A percentile compares a stretch with the other conserved stretches of the same genome.
Evolutionary conservation across 2,329 filamentous ascomycete genomes (phyloP).

Genomic region (Penicillium sp.): DNA sequence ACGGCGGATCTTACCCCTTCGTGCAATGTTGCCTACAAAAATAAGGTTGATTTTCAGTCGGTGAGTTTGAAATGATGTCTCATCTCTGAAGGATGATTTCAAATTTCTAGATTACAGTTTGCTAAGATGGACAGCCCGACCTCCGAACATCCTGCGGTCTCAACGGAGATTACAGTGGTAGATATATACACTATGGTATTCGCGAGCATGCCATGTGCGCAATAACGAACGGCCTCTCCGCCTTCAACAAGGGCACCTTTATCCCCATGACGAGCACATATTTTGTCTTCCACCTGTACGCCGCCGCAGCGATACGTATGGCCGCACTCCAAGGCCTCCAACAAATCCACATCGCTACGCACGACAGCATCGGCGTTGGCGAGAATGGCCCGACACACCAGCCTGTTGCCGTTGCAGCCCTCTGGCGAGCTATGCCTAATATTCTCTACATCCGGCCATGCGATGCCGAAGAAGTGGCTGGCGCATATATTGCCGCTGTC

Average conservation of each 20-base stretch:
- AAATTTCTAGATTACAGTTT: neutral
- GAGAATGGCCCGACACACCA: constrained; percentile 68
- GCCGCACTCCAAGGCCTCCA: constrained; percentile 61
- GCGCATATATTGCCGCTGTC: constrained; percentile 48
- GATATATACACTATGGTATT: constrained; percentile 62
- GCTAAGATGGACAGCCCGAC: constrained; percentile 29
- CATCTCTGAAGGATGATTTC: no score
- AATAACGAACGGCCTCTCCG: constrained; percentile 77
- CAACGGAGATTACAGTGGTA: constrained; percentile 57
- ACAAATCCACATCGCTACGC: constrained; percentile 64
- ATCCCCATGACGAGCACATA: constrained; percentile 63
- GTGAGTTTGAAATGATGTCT: constrained; percentile 33
- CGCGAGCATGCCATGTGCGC: constrained; percentile 69
- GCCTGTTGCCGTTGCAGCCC: constrained; percentile 59
- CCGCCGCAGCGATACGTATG: constrained; percentile 64
- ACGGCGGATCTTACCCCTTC: constrained; percentile 59
- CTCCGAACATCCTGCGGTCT: constrained; percentile 32
- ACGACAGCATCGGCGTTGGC: constrained; percentile 64
- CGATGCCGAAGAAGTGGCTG: constrained; percentile 60
- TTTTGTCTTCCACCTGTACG: constrained; percentile 66
- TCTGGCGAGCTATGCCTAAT: constrained; percentile 68
- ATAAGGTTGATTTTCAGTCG: constrained; percentile 56
- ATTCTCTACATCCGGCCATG: constrained; percentile 63
- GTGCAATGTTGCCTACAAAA: constrained; percentile 60
- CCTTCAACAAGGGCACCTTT: constrained; percentile 59